Conservation (phyloP, 163 green algal genomes). For the Prototheca cutis region DNA sequence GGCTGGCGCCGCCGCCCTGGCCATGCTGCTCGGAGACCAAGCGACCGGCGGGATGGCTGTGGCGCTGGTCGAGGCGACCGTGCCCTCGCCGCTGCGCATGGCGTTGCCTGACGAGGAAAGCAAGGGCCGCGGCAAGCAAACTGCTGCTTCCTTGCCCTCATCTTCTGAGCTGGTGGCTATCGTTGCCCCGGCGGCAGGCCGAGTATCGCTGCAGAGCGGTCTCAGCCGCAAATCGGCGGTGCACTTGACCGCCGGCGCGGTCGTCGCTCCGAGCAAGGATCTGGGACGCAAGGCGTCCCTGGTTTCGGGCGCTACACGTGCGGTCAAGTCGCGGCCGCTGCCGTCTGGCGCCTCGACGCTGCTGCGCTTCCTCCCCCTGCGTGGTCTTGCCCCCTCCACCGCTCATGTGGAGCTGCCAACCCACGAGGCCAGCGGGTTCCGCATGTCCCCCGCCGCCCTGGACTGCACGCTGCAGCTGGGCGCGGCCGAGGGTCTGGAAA, state of each 20-base stretch:
- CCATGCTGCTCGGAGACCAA: conserved; percentile 22
- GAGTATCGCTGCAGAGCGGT: neutral
- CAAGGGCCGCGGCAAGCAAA: neutral
- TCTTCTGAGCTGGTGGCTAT: neutral
- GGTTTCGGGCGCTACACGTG: neutral
- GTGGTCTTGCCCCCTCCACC: neutral
- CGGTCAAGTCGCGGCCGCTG: neutral
- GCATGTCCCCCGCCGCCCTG: conserved; percentile 21
- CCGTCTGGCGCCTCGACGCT: neutral
- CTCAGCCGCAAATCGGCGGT: neutral
- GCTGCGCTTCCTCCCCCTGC: neutral
- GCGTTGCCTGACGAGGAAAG: neutral
- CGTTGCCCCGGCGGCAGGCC: neutral
- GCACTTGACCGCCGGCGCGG: neutral
- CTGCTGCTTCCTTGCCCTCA: neutral
- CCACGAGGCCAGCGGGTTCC: conserved; percentile 9
- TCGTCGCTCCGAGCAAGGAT: neutral
- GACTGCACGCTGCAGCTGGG: conserved; percentile 31
- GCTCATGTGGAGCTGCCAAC: neutral
- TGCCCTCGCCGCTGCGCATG: conserved; percentile 42
- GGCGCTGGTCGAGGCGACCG: conserved; percentile 21
- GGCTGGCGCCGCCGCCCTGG: conserved; percentile 27
- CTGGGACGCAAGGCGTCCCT: neutral
- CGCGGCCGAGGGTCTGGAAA: neutral
- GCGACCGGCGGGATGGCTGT: neutral